phyloP scores from a whole-genome alignment of 2,329 filamentous ascomycete genomes.

The Penicillium digitatum region DNA sequence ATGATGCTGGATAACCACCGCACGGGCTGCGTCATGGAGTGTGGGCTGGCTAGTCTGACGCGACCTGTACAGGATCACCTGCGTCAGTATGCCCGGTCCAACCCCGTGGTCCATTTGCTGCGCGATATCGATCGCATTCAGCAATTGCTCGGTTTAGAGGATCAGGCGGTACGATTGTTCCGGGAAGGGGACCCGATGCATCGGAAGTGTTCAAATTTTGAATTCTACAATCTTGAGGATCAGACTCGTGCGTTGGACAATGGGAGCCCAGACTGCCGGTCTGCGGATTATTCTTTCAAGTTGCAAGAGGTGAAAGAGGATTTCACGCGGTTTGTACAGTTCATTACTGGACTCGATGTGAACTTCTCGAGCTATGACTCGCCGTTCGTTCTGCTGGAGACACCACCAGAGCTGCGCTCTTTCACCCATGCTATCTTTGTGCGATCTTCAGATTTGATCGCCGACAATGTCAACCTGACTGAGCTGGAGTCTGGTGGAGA shows the following conservation, averaged over 20 bases:
- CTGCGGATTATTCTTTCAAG: slow-evolving; percentile 47
- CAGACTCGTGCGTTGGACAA: slow-evolving; percentile 32
- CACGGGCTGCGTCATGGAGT: slow-evolving; percentile 43
- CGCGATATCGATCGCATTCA: slow-evolving; percentile 42
- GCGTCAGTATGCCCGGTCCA: slow-evolving; percentile 35
- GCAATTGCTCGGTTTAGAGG: slow-evolving; percentile 42
- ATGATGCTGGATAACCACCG: slow-evolving; percentile 45
- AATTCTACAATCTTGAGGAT: slow-evolving; percentile 50
- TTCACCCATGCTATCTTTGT: slow-evolving; percentile 44
- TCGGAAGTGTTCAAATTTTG: slow-evolving; percentile 46
- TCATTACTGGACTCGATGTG: slow-evolving; percentile 53
- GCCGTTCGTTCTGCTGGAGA: slow-evolving; percentile 57
- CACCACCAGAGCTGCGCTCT: slow-evolving; percentile 55
- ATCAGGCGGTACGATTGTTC: slow-evolving; percentile 42
- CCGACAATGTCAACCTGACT: slow-evolving; percentile 43
- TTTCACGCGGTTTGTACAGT: slow-evolving; percentile 57
- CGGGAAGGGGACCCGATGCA: slow-evolving; percentile 46
- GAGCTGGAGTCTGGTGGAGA: slow-evolving; percentile 57
- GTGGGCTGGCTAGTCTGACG: slow-evolving; percentile 43
- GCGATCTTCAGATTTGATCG: slow-evolving; percentile 35
- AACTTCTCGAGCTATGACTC: slow-evolving; percentile 55
- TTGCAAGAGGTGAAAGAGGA: slow-evolving; percentile 56
- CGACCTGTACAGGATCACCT: slow-evolving; percentile 42
- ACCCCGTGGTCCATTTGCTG: slow-evolving; percentile 42
- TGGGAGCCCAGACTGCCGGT: slow-evolving; percentile 43